Conservation (phyloP, 2,329 filamentous ascomycete species). For the Ilyonectria mors-panacis region DNA sequence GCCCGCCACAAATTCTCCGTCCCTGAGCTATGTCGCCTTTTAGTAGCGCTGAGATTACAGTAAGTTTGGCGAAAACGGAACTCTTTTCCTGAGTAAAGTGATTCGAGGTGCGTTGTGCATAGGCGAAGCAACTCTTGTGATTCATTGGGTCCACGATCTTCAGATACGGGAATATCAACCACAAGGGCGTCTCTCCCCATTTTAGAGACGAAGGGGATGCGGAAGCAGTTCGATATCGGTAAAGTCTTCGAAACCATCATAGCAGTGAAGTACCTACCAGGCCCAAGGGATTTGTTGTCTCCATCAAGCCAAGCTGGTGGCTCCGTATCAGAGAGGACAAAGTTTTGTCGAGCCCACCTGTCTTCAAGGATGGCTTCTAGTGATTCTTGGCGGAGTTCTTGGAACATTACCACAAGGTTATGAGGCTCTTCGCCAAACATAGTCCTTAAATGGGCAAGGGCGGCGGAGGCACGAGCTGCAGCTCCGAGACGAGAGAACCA, state of each 20-base stretch:
- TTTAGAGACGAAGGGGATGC: conserved; percentile 5
- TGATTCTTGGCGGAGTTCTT: conserved; percentile 5
- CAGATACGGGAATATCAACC: conserved; percentile 9
- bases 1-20: not conserved
- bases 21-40: not conserved
- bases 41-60: conserved; percentile 17
- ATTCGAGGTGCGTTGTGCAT: conserved; percentile 28
- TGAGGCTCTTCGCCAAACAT: not conserved
- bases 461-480: not conserved
- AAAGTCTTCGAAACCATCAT: conserved; percentile 23
- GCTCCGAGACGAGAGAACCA: conserved; percentile 18
- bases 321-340: conserved; percentile 15
- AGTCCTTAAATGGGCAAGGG: conserved; percentile 3
- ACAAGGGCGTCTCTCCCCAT: conserved; percentile 26
- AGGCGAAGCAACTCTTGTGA: not conserved
- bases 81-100: conserved; percentile 10
- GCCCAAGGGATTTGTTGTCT: not conserved
- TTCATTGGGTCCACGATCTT: not conserved
- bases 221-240: conserved; percentile 20
- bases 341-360: conserved; percentile 22
- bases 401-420: conserved; percentile 15
- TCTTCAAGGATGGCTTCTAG: not conserved
- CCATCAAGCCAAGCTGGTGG: conserved; percentile 2
- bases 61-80: conserved; percentile 15
- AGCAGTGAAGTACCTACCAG: conserved; percentile 14